Evolutionary conservation across 75 land plant genomes (phyloP).

Genomic region (Picea glauca): DNA sequence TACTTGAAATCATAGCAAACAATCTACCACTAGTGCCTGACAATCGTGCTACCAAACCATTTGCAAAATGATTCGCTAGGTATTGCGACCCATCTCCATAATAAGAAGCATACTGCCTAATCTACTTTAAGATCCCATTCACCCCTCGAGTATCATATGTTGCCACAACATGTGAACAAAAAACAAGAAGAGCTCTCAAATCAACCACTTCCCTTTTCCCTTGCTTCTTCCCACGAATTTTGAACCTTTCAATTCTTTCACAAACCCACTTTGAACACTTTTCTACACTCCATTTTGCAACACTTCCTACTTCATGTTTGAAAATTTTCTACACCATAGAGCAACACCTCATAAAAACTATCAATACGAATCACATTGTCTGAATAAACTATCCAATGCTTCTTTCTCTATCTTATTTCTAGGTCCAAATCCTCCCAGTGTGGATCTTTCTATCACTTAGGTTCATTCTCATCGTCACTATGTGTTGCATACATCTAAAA

Average conservation of each 20-base stretch:
- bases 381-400: constrained; percentile 20
- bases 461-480: constrained; percentile 2
- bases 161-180: no score
- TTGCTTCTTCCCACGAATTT: constrained; percentile 30
- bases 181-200: constrained; percentile 38
- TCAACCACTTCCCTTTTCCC: constrained; percentile 37
- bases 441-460: constrained; percentile 20
- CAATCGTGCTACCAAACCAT: no score
- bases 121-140: no score
- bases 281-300: constrained; percentile 19
- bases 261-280: constrained; percentile 9
- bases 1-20: no score
- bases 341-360: constrained; percentile 38
- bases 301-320: constrained; percentile 2
- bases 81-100: no score
- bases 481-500: not conserved
- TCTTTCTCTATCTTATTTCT: no score
- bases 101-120: no score
- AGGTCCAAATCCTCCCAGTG: constrained; percentile 22
- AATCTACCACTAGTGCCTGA: constrained; percentile 60
- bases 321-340: constrained; percentile 15
- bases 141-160: no score
- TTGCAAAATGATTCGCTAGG: no score
- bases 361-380: constrained; percentile 34
- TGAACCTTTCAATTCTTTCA: constrained; percentile 13